Base-by-base conservation (phyloP, 1,139 yeast genomes). In the Suhomyces wounanorum region DNA sequence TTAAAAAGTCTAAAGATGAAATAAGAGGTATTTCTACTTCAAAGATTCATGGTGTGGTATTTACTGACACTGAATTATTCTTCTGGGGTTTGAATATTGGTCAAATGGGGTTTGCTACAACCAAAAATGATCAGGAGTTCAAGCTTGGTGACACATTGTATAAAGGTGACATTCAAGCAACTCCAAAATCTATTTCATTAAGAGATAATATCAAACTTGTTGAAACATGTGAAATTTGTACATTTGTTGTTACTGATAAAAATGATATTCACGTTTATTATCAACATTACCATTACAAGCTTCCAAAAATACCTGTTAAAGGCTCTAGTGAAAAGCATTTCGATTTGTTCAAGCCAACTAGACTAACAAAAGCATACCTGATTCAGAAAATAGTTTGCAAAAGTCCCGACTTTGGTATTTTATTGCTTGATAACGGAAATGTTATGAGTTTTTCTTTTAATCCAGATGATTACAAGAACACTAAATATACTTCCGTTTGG, bases 51-150 rank as follows among this genome's bases (percentile, higher is more conserved):
- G 83, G 95, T 0, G 76, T 87, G 5, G 89, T 81, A 0, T 87
- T 77, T 57, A 74, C 87, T 0, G 74, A 72, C 28, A 66, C 75
- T 35, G 78, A 77, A 10, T 60, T 90, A 8, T 81, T 73, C 55
- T 69, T 84, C 38, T 90, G 96, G 96, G 98, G 98, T 0, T 69
- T 87, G 31, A 89, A 90, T 63, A 70, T 84, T 30, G 98, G 98
- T 0, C 97, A 92, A 64, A 84, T 92, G 85, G 96, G 96, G 1
- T 75, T 82, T 43, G 53, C 67, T 8, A 40, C 63, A 3, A 48
- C 49, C 5, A 52, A 57, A 10, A 48, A 45, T 3, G 60, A 61
- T 28, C 49, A 64, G 10, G 74, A 72, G 14, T 64, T 68, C 43
- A 67, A 67, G 30, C 52, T 70, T 2, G 65, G 66, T 31, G 69